These are phyloP conservation scores for Rhynchosporium graminicola DNA, from an alignment of 2,329 filamentous ascomycete species.

Conservation along the genomic window DNA sequence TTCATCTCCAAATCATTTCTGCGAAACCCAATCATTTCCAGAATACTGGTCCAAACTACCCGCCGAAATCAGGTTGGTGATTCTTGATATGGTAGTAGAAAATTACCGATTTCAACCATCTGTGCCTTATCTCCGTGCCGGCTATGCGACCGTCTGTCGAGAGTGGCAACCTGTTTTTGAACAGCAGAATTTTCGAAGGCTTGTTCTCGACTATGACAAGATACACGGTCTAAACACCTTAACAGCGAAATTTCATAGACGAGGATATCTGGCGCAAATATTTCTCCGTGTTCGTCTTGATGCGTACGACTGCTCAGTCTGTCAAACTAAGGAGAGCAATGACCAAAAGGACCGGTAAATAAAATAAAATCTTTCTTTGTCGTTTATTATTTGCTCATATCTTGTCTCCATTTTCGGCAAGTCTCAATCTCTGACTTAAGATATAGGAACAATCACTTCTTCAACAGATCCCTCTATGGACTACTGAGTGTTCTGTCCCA, in stretches of 20 bases:
- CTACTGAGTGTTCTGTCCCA: constrained; percentile 24
- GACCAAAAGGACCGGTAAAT: not conserved
- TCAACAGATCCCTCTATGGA: constrained; percentile 23
- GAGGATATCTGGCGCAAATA: constrained; percentile 23
- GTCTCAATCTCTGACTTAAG: constrained; percentile 21
- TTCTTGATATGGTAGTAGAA: constrained; percentile 20
- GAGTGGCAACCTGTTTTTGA: constrained; percentile 31
- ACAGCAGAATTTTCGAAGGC: constrained; percentile 26
- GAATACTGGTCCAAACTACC: constrained; percentile 49
- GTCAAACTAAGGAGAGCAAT: constrained; percentile 22
- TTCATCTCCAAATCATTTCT: constrained; percentile 3
- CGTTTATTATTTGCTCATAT: constrained; percentile 14
- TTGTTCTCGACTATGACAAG: constrained; percentile 25
- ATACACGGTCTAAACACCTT: constrained; percentile 17
- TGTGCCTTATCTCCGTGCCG: constrained; percentile 18
- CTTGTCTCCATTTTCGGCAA: constrained; percentile 12
- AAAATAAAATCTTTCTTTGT: not conserved
- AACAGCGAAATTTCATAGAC: constrained; percentile 19
- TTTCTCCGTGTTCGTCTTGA: constrained; percentile 26
- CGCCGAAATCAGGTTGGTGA: constrained; percentile 46
- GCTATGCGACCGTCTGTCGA: constrained; percentile 29
- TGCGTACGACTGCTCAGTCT: constrained; percentile 28
- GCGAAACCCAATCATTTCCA: not conserved
- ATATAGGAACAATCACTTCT: constrained; percentile 23
- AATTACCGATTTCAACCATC: constrained; percentile 22